Evolutionary conservation across 176 grass and related monocot genomes (phyloP), one percentile per base, ranked within the genome.

Genomic region (Phyllostachys edulis): DNA sequence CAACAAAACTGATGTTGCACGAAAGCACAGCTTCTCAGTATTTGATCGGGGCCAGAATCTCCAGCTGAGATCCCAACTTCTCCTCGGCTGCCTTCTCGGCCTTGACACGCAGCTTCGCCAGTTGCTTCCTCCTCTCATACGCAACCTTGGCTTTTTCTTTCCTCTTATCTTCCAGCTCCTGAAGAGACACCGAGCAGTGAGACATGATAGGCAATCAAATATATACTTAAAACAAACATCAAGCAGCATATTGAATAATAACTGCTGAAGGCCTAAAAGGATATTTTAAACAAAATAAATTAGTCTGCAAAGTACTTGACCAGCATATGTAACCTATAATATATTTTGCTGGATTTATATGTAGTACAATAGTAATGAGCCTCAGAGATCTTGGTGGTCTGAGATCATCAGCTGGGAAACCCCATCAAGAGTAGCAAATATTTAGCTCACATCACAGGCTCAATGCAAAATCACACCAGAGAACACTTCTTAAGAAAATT

Each of bases 81-180:
- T 94, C 91, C 47, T 97, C 94, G 0, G 89, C 89, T 0, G 66
- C 15, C 75, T 90, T 90, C 89, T 97, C 94, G n/a, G 94, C 94
- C 87, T 97, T 92, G 18, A 87, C 73, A 3, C 91, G 90, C 20
- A 97, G 87, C 82, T 89, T 94, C 0, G 87, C 32, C 45, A 97
- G 89, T 55, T 97, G 94, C 91, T 94, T 97, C 80, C 87, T 92
- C 91, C 94, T 92, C 3, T 97, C 89, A 18, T 97, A 97, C 0
- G 94, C 57, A 20, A 94, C 75, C 86, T 94, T 85, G 15, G 94
- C 91, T 61, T 81, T 94, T 76, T 92, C 88, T 89, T 97, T 97
- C 12, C 94, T 85, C 91, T 97, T 97, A 82, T 94, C 91, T 71
- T 97, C 94, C 13, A 97, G 83, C 50, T 92, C 91, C 94, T 97